Evolutionary conservation across 2,329 filamentous ascomycete genomes (phyloP), one percentile per base, ranked within the genome.

Genomic region (Dryadomyces quercus-mongolicae): DNA sequence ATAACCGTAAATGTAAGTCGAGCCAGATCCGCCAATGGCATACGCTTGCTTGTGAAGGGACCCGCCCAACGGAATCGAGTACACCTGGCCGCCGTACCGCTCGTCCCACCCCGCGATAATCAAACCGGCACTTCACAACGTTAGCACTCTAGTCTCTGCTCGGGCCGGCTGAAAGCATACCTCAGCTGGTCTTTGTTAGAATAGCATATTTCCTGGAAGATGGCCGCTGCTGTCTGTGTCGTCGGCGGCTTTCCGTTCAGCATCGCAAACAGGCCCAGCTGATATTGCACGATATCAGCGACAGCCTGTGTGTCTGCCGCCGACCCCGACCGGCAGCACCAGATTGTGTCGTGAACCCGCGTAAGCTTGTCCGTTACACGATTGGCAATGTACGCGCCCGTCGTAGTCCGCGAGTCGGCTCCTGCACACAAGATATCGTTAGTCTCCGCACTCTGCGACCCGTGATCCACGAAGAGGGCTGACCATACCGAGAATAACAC

Each of bases 331-430:
- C 93, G 86, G 76, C 93, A 98, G 76, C 93, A 98, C 93, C 93
- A 98, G 72, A 98, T 97, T 56, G 92, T 97, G 71, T 98, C 93
- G 74, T 95, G 88, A 58, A 98, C 92, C 76, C 91, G 87, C 65
- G 93, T 98, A 68, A 98, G 84, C 78, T 98, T 98, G 80, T 98
- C 93, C 60, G 93, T 98, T 61, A 98, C 93, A 77, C 93, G 86
- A 73, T 98, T 98, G 64, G 93, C 93, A 67, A 98, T 97, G 79
- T 97, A 98, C 63, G 92, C 84, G 65, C 93, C 93, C 54, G 92
- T 98, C 49, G 93, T 98, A 61, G 93, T 98, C 75, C 93, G 84
- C 66, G 90, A 96, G 72, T 98, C 93, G 64, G 93, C 93, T 61
- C 93, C 88, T 83, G 55, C n/a, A 34, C 12, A 1, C 34, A 5